phyloP scores from a whole-genome alignment of 495 filamentous ascomycete species.

The Aspergillus taichungensis region DNA sequence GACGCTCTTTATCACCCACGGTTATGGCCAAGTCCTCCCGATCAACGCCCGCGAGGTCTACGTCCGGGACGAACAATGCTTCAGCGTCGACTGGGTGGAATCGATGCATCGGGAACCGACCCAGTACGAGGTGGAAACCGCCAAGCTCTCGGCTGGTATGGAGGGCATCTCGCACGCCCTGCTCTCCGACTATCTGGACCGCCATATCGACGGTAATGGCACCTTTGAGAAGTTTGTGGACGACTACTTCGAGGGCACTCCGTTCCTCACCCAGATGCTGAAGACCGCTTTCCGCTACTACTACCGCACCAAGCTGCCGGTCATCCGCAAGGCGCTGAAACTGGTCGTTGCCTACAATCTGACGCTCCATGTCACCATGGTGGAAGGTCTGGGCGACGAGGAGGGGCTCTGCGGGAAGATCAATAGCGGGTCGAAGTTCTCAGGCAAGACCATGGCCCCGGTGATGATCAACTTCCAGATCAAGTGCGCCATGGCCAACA shows the following conservation, averaged over 20 bases:
- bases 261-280: conserved; percentile 85
- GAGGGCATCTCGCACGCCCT: conserved; percentile 70
- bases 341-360: conserved; percentile 88
- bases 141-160: conserved; percentile 73
- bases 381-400: conserved; percentile 78
- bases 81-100: conserved; percentile 86
- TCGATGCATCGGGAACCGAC: conserved; percentile 60
- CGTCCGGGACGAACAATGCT: conserved; percentile 85
- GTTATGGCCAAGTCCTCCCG: conserved; percentile 80
- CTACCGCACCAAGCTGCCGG: conserved; percentile 67
- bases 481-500: conserved; percentile 86
- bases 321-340: conserved; percentile 86
- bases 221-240: conserved; percentile 84
- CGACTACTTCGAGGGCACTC: conserved; percentile 87
- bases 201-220: conserved; percentile 72
- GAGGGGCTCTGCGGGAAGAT: conserved; percentile 71
- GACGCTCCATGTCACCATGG: conserved; percentile 83
- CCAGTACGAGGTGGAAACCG: conserved; percentile 74
- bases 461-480: conserved; percentile 99
- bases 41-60: conserved; percentile 86
- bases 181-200: conserved; percentile 82
- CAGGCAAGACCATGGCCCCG: conserved; percentile 78
- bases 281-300: conserved; percentile 91
- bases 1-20: conserved; percentile 75
- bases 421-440: conserved; percentile 69